Conservation (phyloP, 495 filamentous ascomycete genomes). For the Penicillium canariense region DNA sequence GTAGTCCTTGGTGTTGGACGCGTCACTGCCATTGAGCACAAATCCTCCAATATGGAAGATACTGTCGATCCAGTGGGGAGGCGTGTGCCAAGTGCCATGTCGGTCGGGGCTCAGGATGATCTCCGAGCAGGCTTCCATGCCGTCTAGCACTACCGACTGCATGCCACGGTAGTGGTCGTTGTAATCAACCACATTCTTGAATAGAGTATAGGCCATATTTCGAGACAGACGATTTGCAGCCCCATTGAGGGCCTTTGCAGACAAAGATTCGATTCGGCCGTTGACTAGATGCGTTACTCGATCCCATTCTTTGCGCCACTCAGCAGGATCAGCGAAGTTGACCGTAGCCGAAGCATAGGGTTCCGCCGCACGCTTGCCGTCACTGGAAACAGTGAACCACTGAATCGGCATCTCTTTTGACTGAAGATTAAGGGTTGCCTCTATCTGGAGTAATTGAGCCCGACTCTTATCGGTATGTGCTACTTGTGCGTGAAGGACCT, state of each 20-base stretch:
- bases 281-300: conserved; percentile 29
- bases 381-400: conserved; percentile 14
- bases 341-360: conserved; percentile 26
- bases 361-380: conserved; percentile 8
- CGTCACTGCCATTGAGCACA: conserved; percentile 33
- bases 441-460: conserved; percentile 18
- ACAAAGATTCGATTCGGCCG: conserved; percentile 28
- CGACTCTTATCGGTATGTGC: conserved; percentile 9
- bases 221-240: conserved; percentile 23
- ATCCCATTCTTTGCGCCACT: conserved; percentile 27
- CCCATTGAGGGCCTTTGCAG: conserved; percentile 20
- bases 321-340: conserved; percentile 10
- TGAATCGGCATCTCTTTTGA: conserved; percentile 7
- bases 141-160: conserved; percentile 35
- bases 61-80: conserved; percentile 45
- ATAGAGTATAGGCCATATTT: conserved; percentile 34
- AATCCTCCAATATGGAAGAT: conserved; percentile 42
- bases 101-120: conserved; percentile 28
- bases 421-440: conserved; percentile 13
- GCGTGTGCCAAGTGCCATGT: conserved; percentile 11
- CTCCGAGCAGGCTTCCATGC: conserved; percentile 39
- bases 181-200: conserved; percentile 43
- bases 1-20: conserved; percentile 23
- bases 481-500: conserved; percentile 37
- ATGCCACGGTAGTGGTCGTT: conserved; percentile 39